Evolutionary conservation across 2,329 filamentous ascomycete genomes (phyloP), one percentile per base, ranked within the genome.

Genomic region (Hyphodiscus sp.): DNA sequence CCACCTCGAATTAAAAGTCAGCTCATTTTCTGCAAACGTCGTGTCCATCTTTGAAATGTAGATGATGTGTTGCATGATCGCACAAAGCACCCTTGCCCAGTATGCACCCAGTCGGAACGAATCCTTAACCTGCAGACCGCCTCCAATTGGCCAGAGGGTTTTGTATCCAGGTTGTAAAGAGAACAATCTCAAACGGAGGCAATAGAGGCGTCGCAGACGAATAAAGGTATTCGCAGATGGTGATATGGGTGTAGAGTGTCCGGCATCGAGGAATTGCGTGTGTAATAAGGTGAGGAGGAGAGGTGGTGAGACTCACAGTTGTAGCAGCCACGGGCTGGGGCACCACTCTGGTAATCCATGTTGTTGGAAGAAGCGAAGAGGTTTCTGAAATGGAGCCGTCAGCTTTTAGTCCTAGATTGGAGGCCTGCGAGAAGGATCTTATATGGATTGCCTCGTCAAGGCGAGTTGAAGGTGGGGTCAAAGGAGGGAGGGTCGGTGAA

Each of bases 1-100:
- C 86, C 86, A 76, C 86, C 86, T 89, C 71, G 49, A 59, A 51
- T 54, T 65, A 53, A 57, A 54, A 50, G 57, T 64, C 57, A 66
- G 62, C 54, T 57, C 50, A 57, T 57, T 57, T 59, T 66, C 60
- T 68, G 60, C 43, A 13, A 38, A 6, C 4, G 16, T 38, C 11
- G 16, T n/a, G 33, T 38, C 5, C 2, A n/a, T n/a, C 2, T 38
- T 50, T 45, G 20, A n/a, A 18, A 45, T 13, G 18, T 19, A 19
- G 43, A 45, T n/a, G 5, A 38, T 46, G 9, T 29, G 41, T 47
- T 38, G 19, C 26, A 19, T 5, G n/a, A 15, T 45, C 20, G 30
- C 29, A 29, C 26, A 41, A n/a, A n/a, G 4, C 38, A 13, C 16
- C 30, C 16, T 15, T 42, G 26, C 30, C 19, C 19, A 20, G 13